Conservation (phyloP, 768 basidiomycete species). For the Suillus subluteus region DNA sequence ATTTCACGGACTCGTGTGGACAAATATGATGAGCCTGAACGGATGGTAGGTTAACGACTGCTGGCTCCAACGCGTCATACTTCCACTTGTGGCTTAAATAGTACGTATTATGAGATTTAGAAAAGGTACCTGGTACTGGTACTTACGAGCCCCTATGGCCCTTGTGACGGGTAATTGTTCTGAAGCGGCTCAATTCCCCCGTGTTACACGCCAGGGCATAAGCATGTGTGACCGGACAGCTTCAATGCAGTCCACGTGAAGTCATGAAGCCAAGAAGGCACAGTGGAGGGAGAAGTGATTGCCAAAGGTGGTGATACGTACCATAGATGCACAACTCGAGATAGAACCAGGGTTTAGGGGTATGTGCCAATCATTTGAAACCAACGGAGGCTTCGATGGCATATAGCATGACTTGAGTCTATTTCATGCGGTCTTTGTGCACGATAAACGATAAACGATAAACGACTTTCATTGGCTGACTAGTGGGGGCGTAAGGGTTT, state of each 20-base stretch:
- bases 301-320: background rate
- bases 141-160: background rate
- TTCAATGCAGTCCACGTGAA: background rate
- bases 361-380: constrained; percentile 6
- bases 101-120: background rate
- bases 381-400: constrained; percentile 18
- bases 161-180: background rate
- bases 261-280: background rate
- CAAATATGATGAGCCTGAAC: background rate
- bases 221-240: background rate
- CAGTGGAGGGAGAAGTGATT: background rate
- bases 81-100: background rate
- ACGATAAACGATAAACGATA: constrained; percentile 16
- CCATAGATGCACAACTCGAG: constrained; percentile 14
- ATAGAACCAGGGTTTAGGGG: constrained; percentile 11
- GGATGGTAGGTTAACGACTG: background rate
- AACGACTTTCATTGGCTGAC: too few species aligned
- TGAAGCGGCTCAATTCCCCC: background rate
- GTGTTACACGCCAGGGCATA: background rate
- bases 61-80: background rate
- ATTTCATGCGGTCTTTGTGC: constrained; percentile 19
- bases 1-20: background rate
- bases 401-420: constrained; percentile 21
- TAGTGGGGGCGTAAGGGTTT: constrained; percentile 18
- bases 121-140: background rate